A percentile compares a stretch with the other conserved stretches of the same genome.
These are phyloP conservation scores for Chlamydomonas sp. DNA, from an alignment of 139 green algal species.

Conservation along the genomic window DNA sequence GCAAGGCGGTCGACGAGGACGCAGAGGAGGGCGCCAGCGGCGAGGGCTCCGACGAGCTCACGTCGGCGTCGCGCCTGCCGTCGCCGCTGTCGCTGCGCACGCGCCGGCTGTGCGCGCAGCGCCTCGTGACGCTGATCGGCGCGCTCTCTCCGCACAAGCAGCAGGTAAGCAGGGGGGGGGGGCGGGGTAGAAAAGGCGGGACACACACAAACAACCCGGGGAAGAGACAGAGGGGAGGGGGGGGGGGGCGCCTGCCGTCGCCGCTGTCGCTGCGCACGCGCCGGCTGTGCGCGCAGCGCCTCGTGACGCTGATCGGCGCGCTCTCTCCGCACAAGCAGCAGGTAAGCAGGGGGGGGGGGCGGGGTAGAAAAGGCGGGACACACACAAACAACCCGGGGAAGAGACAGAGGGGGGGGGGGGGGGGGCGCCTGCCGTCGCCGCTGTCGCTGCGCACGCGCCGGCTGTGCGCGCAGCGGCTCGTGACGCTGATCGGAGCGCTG, in stretches of 20 bases:
- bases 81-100: constrained; percentile 10
- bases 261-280: constrained; percentile 19
- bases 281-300: constrained; percentile 39
- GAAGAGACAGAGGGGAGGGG: too few species aligned
- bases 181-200: too few species aligned
- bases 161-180: too few species aligned
- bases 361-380: too few species aligned
- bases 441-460: constrained; percentile 23
- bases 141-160: constrained; percentile 15
- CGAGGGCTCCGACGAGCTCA: background rate
- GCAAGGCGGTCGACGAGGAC: constrained; percentile 14
- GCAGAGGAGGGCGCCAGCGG: constrained; percentile 16
- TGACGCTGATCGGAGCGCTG: constrained; percentile 27
- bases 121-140: constrained; percentile 38
- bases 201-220: too few species aligned
- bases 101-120: constrained; percentile 37
- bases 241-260: background rate
- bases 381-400: too few species aligned
- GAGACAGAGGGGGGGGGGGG: too few species aligned
- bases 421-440: background rate
- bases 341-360: too few species aligned
- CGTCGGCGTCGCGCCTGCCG: background rate
- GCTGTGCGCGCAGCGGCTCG: constrained; percentile 42
- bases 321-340: constrained; percentile 17
- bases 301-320: constrained; percentile 31